Evolutionary conservation across 2,329 filamentous ascomycete species (phyloP), one percentile per base, ranked within the genome.

Genomic region (Eutypella sp.): DNA sequence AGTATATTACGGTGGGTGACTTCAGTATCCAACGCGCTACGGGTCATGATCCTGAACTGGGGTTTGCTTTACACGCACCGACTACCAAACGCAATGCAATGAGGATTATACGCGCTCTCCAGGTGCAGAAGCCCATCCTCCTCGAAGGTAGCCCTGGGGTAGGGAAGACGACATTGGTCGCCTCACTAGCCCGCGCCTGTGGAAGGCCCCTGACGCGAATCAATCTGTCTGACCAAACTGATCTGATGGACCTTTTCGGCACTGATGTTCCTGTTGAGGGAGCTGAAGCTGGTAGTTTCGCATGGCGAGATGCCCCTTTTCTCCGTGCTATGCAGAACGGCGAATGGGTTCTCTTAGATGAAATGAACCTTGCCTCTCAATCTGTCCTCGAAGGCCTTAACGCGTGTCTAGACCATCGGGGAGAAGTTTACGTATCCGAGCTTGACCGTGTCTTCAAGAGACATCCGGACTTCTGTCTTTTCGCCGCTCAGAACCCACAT

Each of bases 311-410:
- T 64, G 93, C 92, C 0, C 91, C 93, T 1, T 97, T 99, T 62
- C 72, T 99, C 18, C 87, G 89, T 62, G 93, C 93, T 0, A 97
- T 99, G 92, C 93, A 97, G 62, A 87, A 82, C 47, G 93, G 93
- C 23, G 88, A 95, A 57, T 99, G 93, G 93, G 93, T 99, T 10
- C 73, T 99, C 23, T 76, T 99, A 0, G 93, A 99, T 60, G 93
- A 99, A 71, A 99, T 99, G 93, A 99, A 99, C 59, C 71, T 99
- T 52, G 93, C 95, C 1, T 97, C 92, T 0, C 93, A 99, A 63
- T 95, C 92, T 4, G 91, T 99, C 2, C 78, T 99, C 1, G 93
- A 99, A 69, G 95, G 93, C 51, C 73, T 99, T 25, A 99, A 99
- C 56, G 92, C 93, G 19, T 97, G 93, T 70, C 77, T 99, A 24